Base-by-base conservation (phyloP, 139 green algal genomes). In the Mychonastes homosphaera region DNA sequence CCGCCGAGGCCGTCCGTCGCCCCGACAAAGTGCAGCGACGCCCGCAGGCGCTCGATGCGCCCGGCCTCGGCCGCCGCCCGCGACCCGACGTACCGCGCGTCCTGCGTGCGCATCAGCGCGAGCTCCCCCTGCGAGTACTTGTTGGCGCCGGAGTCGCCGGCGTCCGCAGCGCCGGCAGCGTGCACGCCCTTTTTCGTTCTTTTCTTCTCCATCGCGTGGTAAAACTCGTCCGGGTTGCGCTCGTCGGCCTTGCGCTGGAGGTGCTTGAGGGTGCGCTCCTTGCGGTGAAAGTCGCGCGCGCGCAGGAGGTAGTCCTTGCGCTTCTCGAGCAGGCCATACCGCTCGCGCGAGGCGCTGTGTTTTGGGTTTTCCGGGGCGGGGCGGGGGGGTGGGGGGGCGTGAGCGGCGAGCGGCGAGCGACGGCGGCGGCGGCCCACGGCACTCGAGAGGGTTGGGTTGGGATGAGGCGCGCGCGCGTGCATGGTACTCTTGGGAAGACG, bases 201-300 rank as follows among this genome's bases (percentile, higher is more conserved):
- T 1, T 64, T 51, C 35, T 89, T 91, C 67, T 96, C 71, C 91
- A 98, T 98, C 0, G 76, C 89, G 74, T 96, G 96, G 71, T 98
- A 96, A 69, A 98, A 98, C 76, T 98, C 91, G 82, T 98, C 91
- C 4, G 88, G 88, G 67, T 98, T 98, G 52, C 88, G 82, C 61
- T 94, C 70, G 63, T 94, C 88, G 18, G 91, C 91, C 65, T 98
- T 98, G 36, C 70, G 63, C 30, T 79, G 74, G 38, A 97, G 74
- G 24, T 51, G 46, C 81, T 89, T 85, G 52, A 98, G 73, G 4
- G 82, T 68, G 16, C 87, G 73, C 53, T 97, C 81, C 72, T 98
- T 98, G 41, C 77, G 78, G 63, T 98, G 89, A 50, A 89, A 98
- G 62, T 98, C 85, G 10, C 72, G 65, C 2, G 91, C 91, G 49